Conservation (phyloP, 2,329 filamentous ascomycete species). For the Onygenales sp. region DNA sequence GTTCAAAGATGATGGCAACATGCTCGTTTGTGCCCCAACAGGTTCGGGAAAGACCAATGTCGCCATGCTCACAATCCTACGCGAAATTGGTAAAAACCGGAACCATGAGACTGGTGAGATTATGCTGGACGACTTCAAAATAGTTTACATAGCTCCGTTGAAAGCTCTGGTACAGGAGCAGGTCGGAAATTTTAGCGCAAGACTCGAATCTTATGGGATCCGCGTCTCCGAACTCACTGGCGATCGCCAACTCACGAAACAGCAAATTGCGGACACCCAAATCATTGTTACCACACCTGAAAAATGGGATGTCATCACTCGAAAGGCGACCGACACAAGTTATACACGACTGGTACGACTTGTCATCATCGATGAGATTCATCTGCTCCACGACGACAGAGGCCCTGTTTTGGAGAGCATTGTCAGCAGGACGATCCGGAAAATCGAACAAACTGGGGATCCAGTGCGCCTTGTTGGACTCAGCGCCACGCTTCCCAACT, state of each 20-base stretch:
- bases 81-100: slow-evolving; percentile 92
- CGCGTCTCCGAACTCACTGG: slow-evolving; percentile 92
- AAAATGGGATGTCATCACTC: slow-evolving; percentile 98
- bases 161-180: slow-evolving; percentile 97
- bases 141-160: slow-evolving; percentile 91
- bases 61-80: slow-evolving; percentile 90
- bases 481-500: slow-evolving; percentile 92
- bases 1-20: slow-evolving; percentile 89
- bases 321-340: slow-evolving; percentile 91
- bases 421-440: slow-evolving; percentile 85
- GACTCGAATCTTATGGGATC: slow-evolving; percentile 83
- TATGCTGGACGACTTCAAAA: slow-evolving; percentile 93
- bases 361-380: slow-evolving; percentile 96
- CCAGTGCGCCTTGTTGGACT: slow-evolving; percentile 85
- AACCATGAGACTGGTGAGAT: slow-evolving; percentile 86
- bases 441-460: slow-evolving; percentile 87
- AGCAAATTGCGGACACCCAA: slow-evolving; percentile 95
- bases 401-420: slow-evolving; percentile 96
- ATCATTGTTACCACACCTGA: slow-evolving; percentile 97
- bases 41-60: slow-evolving; percentile 98
- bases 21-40: slow-evolving; percentile 95
- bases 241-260: slow-evolving; percentile 95
- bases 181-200: slow-evolving; percentile 91
- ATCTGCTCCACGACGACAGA: slow-evolving; percentile 93
- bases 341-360: slow-evolving; percentile 96